Base-by-base conservation (phyloP, 371 early-diverging fungal genomes). In the Furculomyces boomerangus region DNA sequence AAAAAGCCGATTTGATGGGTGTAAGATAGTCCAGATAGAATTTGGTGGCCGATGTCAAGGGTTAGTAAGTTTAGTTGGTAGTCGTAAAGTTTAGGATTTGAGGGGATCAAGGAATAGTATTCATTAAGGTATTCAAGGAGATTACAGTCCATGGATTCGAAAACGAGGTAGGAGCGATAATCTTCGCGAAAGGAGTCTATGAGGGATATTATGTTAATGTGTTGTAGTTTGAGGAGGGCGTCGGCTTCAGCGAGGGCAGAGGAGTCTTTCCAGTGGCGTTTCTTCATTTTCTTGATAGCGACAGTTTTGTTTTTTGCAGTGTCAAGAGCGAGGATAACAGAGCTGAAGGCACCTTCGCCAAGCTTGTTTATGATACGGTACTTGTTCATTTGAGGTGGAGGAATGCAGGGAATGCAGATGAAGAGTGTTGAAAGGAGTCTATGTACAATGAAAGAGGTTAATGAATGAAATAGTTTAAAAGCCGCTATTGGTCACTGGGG, bases 231-330 rank as follows among this genome's bases (percentile, higher is more conserved):
- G 32, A 82, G 76, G 44, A 93, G 71, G 10, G 76, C 76, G 22
- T 78, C 69, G 49, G 86, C 87, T 60, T 87, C 88, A 14, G 83
- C 75, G 67, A 77, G 75, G 1, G 77, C 75, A 30, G 74, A 74
- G 57, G 84, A 86, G 56, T 84, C 88, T 62, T 86, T 81, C 71
- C 65, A 71, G 56, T 64, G 60, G 43, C 71, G 62, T 74, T 83
- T 76, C 64, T 93, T 90, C 90, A 94, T 92, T 53, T 82, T 78
- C 67, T 94, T 94, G 53, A 94, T 86, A 13, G 95, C 95, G 1
- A 94, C 88, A 86, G 86, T 73, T 56, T 84, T 78, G 30, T 79
- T 77, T 8, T 78, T 78, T 30, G 70, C 61, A 55, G 67, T 75
- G 64, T 84, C 77, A 48, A 65, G 65, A 1, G 88, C 92, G 62